Percentiles rank a stretch among this genome's conserved stretches.
Conservation (phyloP, 2,329 filamentous ascomycete species). For the Chaetomiaceae sp. region DNA sequence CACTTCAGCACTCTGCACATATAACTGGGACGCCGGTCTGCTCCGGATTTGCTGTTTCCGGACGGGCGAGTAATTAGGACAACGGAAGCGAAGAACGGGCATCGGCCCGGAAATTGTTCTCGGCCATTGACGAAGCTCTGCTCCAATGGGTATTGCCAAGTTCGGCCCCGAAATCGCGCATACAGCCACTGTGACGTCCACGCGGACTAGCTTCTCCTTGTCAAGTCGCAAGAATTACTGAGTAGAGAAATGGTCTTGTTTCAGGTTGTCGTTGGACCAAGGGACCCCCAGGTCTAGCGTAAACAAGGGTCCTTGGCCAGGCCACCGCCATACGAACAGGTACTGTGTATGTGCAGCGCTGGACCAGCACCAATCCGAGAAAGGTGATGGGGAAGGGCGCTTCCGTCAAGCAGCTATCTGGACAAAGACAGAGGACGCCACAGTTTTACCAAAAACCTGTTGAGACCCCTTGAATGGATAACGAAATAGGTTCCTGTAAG, state of each 20-base stretch:
- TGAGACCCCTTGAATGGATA: too few relatives aligned
- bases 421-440: not conserved
- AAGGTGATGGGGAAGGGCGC: not conserved
- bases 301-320: slow-evolving; percentile 6
- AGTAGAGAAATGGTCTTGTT: slow-evolving; percentile 17
- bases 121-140: too few relatives aligned
- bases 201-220: slow-evolving; percentile 7
- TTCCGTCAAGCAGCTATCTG: not conserved
- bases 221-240: slow-evolving; percentile 14
- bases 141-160: slow-evolving; percentile 11
- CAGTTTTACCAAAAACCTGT: not conserved
- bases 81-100: not conserved
- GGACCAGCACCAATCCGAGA: not conserved
- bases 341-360: not conserved
- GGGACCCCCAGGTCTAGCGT: slow-evolving; percentile 13
- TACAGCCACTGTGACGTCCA: slow-evolving; percentile 20
- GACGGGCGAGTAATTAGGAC: not conserved
- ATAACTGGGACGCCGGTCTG: not conserved
- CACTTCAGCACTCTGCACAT: not conserved
- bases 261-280: slow-evolving; percentile 20
- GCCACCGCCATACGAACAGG: not conserved
- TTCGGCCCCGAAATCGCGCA: not conserved
- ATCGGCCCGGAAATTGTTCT: not conserved
- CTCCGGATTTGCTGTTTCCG: slow-evolving; percentile 1
- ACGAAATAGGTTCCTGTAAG: too few relatives aligned